phyloP scores from a whole-genome alignment of 371 early-diverging fungal species.

The Mortierella sp. region DNA sequence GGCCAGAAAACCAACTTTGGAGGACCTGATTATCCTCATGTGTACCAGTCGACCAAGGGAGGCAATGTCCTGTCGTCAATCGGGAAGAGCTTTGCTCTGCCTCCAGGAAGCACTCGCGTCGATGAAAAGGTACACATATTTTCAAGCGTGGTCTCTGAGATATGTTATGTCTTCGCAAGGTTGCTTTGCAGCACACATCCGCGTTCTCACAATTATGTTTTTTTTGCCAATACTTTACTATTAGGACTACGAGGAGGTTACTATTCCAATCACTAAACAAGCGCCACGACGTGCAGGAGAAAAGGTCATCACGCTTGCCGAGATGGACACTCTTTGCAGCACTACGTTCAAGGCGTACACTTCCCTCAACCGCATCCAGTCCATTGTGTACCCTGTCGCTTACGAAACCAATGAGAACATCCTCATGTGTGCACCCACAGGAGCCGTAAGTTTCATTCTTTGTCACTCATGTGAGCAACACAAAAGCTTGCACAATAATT shows the following conservation, averaged over 20 bases:
- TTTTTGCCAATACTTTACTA: neutral
- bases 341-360: constrained; percentile 88
- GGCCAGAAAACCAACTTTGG: constrained; percentile 29
- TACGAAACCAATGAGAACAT: constrained; percentile 97
- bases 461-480: neutral
- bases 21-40: constrained; percentile 67
- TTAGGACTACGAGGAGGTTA: constrained; percentile 87
- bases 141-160: neutral
- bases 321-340: constrained; percentile 81
- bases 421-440: constrained; percentile 99
- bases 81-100: constrained; percentile 80
- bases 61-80: constrained; percentile 69
- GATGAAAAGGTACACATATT: constrained; percentile 58
- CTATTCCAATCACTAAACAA: constrained; percentile 77
- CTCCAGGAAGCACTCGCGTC: constrained; percentile 76
- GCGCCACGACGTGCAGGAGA: constrained; percentile 73
- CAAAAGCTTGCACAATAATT: neutral
- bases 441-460: constrained; percentile 81
- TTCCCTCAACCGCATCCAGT: constrained; percentile 94
- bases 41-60: constrained; percentile 68
- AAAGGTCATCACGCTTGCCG: constrained; percentile 69
- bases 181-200: neutral
- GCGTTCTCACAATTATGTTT: neutral
- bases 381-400: constrained; percentile 94
- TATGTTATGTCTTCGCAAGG: no score